Evolutionary conservation across 2,329 filamentous ascomycete species (phyloP), one percentile per base, ranked within the genome.

Genomic region (Pestalotiopsis sp.): DNA sequence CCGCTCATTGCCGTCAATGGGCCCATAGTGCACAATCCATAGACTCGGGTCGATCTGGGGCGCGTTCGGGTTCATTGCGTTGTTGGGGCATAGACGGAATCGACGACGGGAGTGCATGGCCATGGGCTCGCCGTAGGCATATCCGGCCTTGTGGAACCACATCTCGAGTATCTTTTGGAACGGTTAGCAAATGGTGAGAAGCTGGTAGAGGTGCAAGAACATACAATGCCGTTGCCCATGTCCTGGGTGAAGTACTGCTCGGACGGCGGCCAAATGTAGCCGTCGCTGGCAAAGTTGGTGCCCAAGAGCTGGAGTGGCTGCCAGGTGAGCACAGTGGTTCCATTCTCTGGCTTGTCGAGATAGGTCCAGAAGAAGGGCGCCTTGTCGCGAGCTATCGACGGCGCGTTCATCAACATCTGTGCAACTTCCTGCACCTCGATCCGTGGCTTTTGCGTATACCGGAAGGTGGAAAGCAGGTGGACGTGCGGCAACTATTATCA

Each of bases 311-410:
- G 87, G 66, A 92, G 84, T 2, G 95, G 92, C 79, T 98, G 94
- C 95, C 95, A 98, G 66, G 92, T 92, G 71, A 98, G 85, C 77
- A 96, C 88, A 59, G 97, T 88, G 9, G 91, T 92, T 68, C 94
- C 94, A 80, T 97, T 93, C 66, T 87, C 87, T 12, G 95, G 95
- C 66, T 90, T 88, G 75, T 96, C 90, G 68, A 98, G 88, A 79
- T 95, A 97, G 60, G 92, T 95, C 95, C 95, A 99, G 81, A 92
- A 93, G 86, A 99, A 95, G 2, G 95, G 90, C 63, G 94, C 91
- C 72, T 91, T 86, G 77, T 97, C 92, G 80, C 93, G 93, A 74
- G 95, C 92, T 71, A 97, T 92, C 77, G 93, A 92, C 9, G 95
- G 93, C 52, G 94, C 95, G 75, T 91, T 89, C 77, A 95, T 86